Evolutionary conservation across 2,329 filamentous ascomycete genomes (phyloP).

Genomic region (Macrophomina phaseolina): DNA sequence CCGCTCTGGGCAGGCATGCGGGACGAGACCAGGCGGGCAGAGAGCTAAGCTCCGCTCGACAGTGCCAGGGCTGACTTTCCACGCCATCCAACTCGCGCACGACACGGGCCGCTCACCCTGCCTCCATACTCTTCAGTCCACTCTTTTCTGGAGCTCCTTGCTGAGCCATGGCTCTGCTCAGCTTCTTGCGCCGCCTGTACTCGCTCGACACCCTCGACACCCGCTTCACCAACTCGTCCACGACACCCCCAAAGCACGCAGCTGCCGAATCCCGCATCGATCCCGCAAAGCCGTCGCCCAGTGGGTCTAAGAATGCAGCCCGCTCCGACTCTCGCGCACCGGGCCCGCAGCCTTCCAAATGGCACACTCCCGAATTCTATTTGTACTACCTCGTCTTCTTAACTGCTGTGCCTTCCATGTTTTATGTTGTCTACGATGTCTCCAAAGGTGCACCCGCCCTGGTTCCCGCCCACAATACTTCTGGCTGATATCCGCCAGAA

Average conservation of each 20-base stretch:
- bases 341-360: slow-evolving; percentile 67
- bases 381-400: slow-evolving; percentile 76
- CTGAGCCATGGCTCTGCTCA: slow-evolving; percentile 50
- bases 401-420: slow-evolving; percentile 79
- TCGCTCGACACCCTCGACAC: slow-evolving; percentile 73
- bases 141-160: slow-evolving; percentile 1
- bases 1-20: neutral
- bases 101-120: neutral
- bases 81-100: neutral
- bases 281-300: slow-evolving; percentile 36
- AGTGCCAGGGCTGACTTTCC: neutral
- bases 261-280: slow-evolving; percentile 43
- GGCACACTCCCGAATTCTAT: slow-evolving; percentile 85
- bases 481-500: slow-evolving; percentile 56
- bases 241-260: slow-evolving; percentile 61
- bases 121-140: neutral
- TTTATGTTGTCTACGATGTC: slow-evolving; percentile 85
- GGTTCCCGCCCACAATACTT: neutral
- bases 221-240: slow-evolving; percentile 73
- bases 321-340: slow-evolving; percentile 37
- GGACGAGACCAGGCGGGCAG: neutral
- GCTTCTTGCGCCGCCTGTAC: slow-evolving; percentile 61
- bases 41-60: neutral
- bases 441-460: slow-evolving; percentile 70
- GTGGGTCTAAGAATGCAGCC: slow-evolving; percentile 38